Evolutionary conservation across 805 yeast genomes (phyloP).

Genomic region (Candida koratica): DNA sequence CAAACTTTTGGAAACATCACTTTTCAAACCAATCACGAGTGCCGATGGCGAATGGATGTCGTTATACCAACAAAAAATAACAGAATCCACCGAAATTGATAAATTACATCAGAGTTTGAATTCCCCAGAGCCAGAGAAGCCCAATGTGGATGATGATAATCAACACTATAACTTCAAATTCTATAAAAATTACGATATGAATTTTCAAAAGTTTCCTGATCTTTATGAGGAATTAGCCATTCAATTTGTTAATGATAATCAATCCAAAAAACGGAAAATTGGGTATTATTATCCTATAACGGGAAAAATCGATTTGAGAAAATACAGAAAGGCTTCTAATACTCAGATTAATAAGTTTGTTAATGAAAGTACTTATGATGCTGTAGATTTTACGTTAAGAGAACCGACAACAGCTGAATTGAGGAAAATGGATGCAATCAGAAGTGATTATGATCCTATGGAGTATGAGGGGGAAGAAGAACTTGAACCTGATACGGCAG

Average conservation of each 20-base stretch:
- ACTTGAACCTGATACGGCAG: conserved; percentile 19
- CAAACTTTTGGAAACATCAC: conserved; percentile 48
- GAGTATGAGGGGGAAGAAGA: conserved; percentile 65
- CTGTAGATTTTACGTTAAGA: conserved; percentile 57
- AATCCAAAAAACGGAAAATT: conserved; percentile 43
- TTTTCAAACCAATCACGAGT: conserved; percentile 70
- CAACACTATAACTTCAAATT: conserved; percentile 49
- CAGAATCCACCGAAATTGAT: conserved; percentile 22
- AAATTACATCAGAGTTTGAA: conserved; percentile 27
- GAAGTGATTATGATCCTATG: conserved; percentile 76
- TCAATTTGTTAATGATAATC: conserved; percentile 44
- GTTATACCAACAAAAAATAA: conserved; percentile 34
- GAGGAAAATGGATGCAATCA: conserved; percentile 58
- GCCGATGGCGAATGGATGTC: conserved; percentile 79
- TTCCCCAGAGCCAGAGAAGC: conserved; percentile 43
- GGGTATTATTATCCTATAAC: conserved; percentile 77
- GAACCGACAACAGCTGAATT: conserved; percentile 72
- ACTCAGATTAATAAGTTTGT: conserved; percentile 51
- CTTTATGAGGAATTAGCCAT: conserved; percentile 65
- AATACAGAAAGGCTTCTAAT: conserved; percentile 69
- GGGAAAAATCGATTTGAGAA: conserved; percentile 76
- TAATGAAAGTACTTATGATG: conserved; percentile 56
- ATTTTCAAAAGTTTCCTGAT: conserved; percentile 41
- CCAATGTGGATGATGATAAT: conserved; percentile 43
- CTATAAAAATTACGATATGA: conserved; percentile 77